Percentiles rank a stretch among this genome's conserved stretches.
These are phyloP conservation scores for Aspergillus diversus DNA, from an alignment of 495 filamentous ascomycete genomes.

Conservation along the genomic window DNA sequence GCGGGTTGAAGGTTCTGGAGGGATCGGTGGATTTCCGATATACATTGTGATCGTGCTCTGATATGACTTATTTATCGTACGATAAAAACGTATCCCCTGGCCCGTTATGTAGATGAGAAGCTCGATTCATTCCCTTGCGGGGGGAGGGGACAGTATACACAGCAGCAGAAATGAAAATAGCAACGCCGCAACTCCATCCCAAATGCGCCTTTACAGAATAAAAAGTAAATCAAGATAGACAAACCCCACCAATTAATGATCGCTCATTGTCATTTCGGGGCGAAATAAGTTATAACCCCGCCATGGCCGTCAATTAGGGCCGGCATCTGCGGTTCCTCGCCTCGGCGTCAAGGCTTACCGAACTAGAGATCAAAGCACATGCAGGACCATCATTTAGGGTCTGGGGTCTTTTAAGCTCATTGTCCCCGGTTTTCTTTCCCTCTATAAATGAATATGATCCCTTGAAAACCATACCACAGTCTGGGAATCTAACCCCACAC, in stretches of 20 bases:
- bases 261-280: too few relatives aligned
- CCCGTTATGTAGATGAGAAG: too few relatives aligned
- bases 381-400: neutral
- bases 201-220: too few relatives aligned
- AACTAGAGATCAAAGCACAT: conserved; percentile 4
- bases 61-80: too few relatives aligned
- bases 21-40: conserved; percentile 5
- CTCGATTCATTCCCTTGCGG: too few relatives aligned
- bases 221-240: too few relatives aligned
- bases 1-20: neutral
- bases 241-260: too few relatives aligned
- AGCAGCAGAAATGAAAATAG: too few relatives aligned
- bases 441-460: neutral
- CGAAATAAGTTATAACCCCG: neutral
- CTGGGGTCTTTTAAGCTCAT: neutral
- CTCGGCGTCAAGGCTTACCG: neutral
- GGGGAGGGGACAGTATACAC: too few relatives aligned
- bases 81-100: too few relatives aligned
- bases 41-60: neutral
- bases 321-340: conserved; percentile 18
- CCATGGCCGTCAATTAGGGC: neutral
- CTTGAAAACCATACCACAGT: neutral
- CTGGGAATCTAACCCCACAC: neutral
- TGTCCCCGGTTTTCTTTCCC: neutral
- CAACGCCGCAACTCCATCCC: too few relatives aligned